Evolutionary conservation across 768 basidiomycete species (phyloP), one percentile per base, ranked within the genome.

Genomic region (Cyathus striatus): DNA sequence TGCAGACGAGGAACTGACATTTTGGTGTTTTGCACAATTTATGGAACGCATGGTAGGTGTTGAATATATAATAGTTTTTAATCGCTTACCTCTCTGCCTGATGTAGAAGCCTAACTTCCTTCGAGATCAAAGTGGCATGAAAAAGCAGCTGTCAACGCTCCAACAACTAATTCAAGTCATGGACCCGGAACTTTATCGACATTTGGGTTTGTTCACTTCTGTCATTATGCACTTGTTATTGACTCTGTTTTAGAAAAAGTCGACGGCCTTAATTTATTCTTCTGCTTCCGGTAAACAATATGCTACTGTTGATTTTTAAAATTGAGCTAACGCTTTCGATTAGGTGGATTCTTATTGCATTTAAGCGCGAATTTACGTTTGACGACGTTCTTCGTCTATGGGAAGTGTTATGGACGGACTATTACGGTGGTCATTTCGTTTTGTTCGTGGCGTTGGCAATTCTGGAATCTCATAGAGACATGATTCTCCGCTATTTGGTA

Each of bases 61-160:
- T 37, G 18, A 17, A 18, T 17, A 41, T 5, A 3, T 14, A 2
- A 43, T 34, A 24, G 14, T 14, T 16, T 24, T 30, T 25, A 23
- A 32, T 40, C 38, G 14, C 40, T 48, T 50, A 23, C 53, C 25
- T 37, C 30, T 38, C 21, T 40, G 38, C 23, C 14, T 26, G 43
- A 24, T 46, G 12, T 57, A 96, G 94, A 90, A 93, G 66, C 79
- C 83, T 56, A 98, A 99, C 61, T 99, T 99, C 63, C 72, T 91
- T 27, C 80, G 92, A 5, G 96, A 99, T 56, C 96, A 99, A 59
- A 90, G 87, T 46, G 96, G 96, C 3, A 99, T 99, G 96, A 94
- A 91, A 74, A 83, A 85, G 47, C 93, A 98, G 56, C 63, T 99
- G 20, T 76, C 81, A 21, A 89, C 87, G 6, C 67, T 99, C 16